Evolutionary conservation across 2,329 filamentous ascomycete genomes (phyloP), one percentile per base, ranked within the genome.

Genomic region (Colletotrichum navitas): DNA sequence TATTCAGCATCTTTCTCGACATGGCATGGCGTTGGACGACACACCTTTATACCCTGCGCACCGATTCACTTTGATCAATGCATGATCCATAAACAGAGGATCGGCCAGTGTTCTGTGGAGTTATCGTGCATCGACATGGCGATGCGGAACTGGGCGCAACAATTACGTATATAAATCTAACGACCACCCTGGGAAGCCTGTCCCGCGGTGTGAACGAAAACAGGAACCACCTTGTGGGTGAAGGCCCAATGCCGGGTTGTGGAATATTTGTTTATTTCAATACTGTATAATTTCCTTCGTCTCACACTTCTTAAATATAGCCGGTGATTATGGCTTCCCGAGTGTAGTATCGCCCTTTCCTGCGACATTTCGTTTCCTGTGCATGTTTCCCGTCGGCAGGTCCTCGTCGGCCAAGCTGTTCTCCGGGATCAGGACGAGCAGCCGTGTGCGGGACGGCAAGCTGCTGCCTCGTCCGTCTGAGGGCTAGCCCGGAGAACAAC

Each of bases 241-340:
- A 61, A 64, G 67, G 71, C 68, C 68, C 52, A 63, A 67, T 56
- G 59, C 59, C 54, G 62, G 71, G 68, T 52, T 71, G 71, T 71
- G 61, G 68, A 73, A 73, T 74, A 74, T 51, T 66, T 29, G 76
- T 78, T 79, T 79, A 80, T 80, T 80, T 76, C 79, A 77, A 76
- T 81, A 79, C 78, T 81, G 78, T 81, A 80, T 81, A 81, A 81
- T 80, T 80, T 77, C 68, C 76, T 63, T 39, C 34, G 60, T 63
- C 45, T 52, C 32, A 29, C 47, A 41, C 34, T 45, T 41, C 52
- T 63, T 63, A 26, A 41, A 36, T 54, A 32, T 18, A 60, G 41
- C 39, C 24, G 49, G 52, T 58, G 51, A 56, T 21, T 26, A 21
- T 34, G 51, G 51, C 51, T 58, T 34, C 18, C 52, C 29, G 14